Evolutionary conservation across 176 grass and related monocot species (phyloP).

Genomic region (Rhynchospora breviuscula): DNA sequence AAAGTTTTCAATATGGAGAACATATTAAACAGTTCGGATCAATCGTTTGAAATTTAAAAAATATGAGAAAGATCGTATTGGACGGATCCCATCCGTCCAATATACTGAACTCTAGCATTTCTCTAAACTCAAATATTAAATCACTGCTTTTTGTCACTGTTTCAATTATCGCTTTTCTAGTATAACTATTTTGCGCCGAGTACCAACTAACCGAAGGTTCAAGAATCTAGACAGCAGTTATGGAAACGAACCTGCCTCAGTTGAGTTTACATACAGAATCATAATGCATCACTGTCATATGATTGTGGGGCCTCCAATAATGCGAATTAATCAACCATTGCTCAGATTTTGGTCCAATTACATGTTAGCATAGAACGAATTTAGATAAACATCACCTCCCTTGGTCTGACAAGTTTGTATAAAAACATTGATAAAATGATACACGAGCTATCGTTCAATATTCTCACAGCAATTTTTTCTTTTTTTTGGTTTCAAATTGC

Average conservation of each 20-base stretch:
- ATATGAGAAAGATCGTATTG: no score
- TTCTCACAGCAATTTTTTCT: not conserved
- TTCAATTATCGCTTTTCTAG: no score
- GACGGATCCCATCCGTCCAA: no score
- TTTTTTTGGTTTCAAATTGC: not conserved
- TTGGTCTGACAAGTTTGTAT: not conserved
- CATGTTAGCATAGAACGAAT: not conserved
- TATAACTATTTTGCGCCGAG: not conserved
- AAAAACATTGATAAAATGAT: not conserved
- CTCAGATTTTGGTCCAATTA: not conserved
- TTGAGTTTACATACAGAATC: not conserved
- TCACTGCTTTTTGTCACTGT: no score
- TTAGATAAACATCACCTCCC: not conserved
- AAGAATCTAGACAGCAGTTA: not conserved
- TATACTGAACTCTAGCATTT: no score
- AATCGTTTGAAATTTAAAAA: no score
- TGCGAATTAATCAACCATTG: not conserved
- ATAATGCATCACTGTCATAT: not conserved
- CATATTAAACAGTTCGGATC: no score
- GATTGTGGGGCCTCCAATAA: slow-evolving; percentile 8
- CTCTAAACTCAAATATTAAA: no score
- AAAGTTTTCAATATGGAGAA: no score
- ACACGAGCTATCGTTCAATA: not conserved
- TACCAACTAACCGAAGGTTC: not conserved
- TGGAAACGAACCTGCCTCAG: not conserved